A percentile compares a stretch with the other conserved stretches of the same genome.
phyloP scores from a whole-genome alignment of 768 basidiomycete species.

The Naganishia kalamii region DNA sequence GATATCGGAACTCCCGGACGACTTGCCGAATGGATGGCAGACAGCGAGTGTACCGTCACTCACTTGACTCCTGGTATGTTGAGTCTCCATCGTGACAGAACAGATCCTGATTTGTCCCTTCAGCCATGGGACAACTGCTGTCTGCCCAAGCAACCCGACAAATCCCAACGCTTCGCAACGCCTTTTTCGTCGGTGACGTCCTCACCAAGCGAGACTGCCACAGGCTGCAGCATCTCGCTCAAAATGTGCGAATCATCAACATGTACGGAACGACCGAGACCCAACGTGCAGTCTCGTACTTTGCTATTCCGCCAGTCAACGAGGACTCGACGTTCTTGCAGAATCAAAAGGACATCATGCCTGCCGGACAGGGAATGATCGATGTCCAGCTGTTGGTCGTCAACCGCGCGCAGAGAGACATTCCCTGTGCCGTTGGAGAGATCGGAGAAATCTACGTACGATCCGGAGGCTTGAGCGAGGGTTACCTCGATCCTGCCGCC shows the following conservation, averaged over 20 bases:
- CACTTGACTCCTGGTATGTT: constrained; percentile 72
- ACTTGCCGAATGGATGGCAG: constrained; percentile 97
- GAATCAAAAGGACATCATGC: constrained; percentile 95
- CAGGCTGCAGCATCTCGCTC: constrained; percentile 83
- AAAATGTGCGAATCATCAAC: constrained; percentile 90
- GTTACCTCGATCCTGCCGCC: constrained; percentile 77
- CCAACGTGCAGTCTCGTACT: constrained; percentile 96
- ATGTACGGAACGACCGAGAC: constrained; percentile 99
- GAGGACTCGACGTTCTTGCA: constrained; percentile 82
- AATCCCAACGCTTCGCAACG: constrained; percentile 77
- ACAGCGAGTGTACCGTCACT: constrained; percentile 82
- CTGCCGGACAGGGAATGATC: constrained; percentile 93
- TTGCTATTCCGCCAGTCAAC: constrained; percentile 76
- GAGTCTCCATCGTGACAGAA: background rate
- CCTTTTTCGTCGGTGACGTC: constrained; percentile 99
- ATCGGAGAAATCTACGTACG: constrained; percentile 98
- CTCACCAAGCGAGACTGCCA: constrained; percentile 96
- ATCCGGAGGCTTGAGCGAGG: constrained; percentile 89
- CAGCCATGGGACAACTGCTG: constrained; percentile 69
- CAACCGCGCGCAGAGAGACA: constrained; percentile 73
- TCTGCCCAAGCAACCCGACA: constrained; percentile 76
- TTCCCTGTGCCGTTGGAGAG: constrained; percentile 89
- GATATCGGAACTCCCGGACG: constrained; percentile 95
- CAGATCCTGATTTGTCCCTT: constrained; percentile 48
- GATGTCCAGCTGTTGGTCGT: constrained; percentile 96